Base-by-base conservation (phyloP, 2,329 filamentous ascomycete species). In the Talaromyces sp. region DNA sequence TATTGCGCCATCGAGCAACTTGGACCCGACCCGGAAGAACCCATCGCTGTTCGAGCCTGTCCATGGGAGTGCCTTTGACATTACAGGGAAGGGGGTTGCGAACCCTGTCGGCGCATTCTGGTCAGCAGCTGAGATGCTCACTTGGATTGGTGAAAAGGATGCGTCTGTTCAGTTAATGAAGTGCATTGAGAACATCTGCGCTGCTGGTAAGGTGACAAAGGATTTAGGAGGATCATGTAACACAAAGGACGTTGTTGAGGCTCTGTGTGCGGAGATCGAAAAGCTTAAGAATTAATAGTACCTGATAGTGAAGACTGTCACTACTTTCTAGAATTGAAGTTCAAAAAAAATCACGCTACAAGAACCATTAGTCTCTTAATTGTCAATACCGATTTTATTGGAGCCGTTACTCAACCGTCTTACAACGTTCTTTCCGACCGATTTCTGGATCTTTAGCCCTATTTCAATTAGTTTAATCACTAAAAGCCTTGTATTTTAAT, bases 51-150 rank as follows among this genome's bases (percentile, higher is more conserved):
- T 86, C 57, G 83, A 86, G 67, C 82, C 84, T 10, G 81, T 85
- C n/a, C 84, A 86, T 60, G 84, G 84, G 1, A 83, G 79, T 45
- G 84, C 83, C 0, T 84, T 83, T 4, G 85, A 87, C 56, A 86
- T 88, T 49, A 82, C 80, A 2, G 84, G 85, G 1, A 82, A 84
- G 59, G 83, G 82, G 0, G 35, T 67, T 33, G 83, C 84, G 2
- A 87, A 87, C 58, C 84, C 84, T 0, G 77, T 87, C 1, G 85
- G 81, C 2, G 85, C 84, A 13, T 86, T 87, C 64, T 89, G 86
- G 86, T 86, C 85, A 0, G 85, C 82, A 0, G 84, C 85, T 4
- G 86, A 88, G 75, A 84, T 89, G 82, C 75, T 87, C 5, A 69
- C 79, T 43, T 86, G 85, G 79, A 63, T 87, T 13, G 84, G 84